Base-by-base conservation (phyloP, 176 grass and related monocot species). In the Typha latifolia region DNA sequence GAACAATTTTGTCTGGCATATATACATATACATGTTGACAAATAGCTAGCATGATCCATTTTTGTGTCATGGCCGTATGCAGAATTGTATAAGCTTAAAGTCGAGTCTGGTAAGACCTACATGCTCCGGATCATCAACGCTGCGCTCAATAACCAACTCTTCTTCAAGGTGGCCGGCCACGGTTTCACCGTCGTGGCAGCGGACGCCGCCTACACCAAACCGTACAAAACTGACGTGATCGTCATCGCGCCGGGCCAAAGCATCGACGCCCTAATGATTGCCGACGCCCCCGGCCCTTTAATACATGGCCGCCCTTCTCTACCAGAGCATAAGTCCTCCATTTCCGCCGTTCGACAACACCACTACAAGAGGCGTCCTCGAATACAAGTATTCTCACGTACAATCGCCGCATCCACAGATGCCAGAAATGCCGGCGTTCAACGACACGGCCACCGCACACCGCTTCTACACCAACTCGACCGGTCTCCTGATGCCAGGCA, bases 91-190 rank as follows among this genome's bases (percentile, higher is more conserved):
- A 80, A 26, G 62, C 72, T 92, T 50, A 4, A 88, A 75, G 79
- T 88, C 49, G 69, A 69, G 16, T 20, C 10, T 0, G 70, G 71
- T 12, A 72, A 84, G 26, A 88, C 82, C 19, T 82, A 88, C 72
- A 12, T 92, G 62, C 79, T 92, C 7, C 78, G 89, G 48, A 78
- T 92, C 75, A 88, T 92, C 66, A 92, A 92, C 75, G 75, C 89
- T 1, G 89, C 89, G 10, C 79, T 87, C 81, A 84, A 85, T 66
- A 92, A 81, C 51, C 62, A 78, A 20, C 81, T 82, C 82, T 92
- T 92, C 89, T 82, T 82, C 89, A 92, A 82, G 78, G 66, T 88
- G 56, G 81, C 76, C 1, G 66, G 76, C 5, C 89, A 92, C 81
- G 69, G 19, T 61, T 80, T 88, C 79, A 88, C 82, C 21, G 82